phyloP scores from a whole-genome alignment of 1,139 yeast species.

The Saccharomyces hybrid region DNA sequence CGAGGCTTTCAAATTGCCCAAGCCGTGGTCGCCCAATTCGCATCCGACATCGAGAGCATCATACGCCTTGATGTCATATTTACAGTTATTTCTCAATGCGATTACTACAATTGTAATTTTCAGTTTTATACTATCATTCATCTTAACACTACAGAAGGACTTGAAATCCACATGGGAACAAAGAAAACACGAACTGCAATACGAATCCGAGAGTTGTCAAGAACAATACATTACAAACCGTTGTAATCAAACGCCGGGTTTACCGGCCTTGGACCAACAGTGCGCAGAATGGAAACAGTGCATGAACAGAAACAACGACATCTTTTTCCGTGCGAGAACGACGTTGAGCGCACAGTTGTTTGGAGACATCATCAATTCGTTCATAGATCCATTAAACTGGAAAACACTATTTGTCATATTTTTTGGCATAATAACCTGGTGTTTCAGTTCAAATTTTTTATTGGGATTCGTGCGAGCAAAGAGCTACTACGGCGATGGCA shows the following conservation, averaged over 20 bases:
- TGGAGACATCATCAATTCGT: conserved; percentile 74
- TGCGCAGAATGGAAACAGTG: conserved; percentile 77
- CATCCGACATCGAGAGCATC: conserved; percentile 45
- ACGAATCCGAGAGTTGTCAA: conserved; percentile 62
- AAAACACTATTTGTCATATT: conserved; percentile 53
- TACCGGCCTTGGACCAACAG: conserved; percentile 66
- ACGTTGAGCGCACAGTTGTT: conserved; percentile 61
- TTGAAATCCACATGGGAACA: conserved; percentile 60
- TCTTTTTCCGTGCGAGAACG: conserved; percentile 67
- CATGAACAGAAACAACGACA: conserved; percentile 77
- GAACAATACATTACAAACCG: conserved; percentile 64
- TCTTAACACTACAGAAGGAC: conserved; percentile 60
- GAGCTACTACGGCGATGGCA: conserved; percentile 23
- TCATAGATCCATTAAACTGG: conserved; percentile 67
- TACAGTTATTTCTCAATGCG: conserved; percentile 63
- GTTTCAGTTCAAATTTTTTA: conserved; percentile 28
- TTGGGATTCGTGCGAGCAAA: conserved; percentile 30
- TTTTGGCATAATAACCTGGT: conserved; percentile 22
- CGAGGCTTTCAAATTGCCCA: conserved; percentile 18
- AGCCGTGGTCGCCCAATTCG: conserved; percentile 30
- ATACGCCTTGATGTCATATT: conserved; percentile 57
- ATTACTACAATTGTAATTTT: conserved; percentile 49
- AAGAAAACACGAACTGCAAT: conserved; percentile 53
- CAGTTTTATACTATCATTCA: conserved; percentile 47
- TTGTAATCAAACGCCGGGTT: conserved; percentile 50